Percentiles rank a stretch among this genome's conserved stretches.
These are phyloP conservation scores for Diaporthe vexans DNA, from an alignment of 2,329 filamentous ascomycete species.

Conservation along the genomic window DNA sequence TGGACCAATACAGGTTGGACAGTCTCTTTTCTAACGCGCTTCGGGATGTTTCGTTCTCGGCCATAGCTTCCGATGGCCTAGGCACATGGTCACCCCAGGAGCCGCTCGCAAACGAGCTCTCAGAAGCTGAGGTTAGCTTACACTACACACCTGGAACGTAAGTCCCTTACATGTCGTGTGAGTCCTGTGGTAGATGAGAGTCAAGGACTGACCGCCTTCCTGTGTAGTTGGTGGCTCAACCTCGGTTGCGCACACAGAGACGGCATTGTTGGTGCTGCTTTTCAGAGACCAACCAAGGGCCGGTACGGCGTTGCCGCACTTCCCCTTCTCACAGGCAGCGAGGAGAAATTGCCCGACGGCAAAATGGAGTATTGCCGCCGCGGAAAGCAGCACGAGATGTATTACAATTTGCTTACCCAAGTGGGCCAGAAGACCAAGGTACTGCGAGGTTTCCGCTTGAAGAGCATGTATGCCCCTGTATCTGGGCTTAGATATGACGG, in stretches of 20 bases:
- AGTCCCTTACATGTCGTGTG: neutral
- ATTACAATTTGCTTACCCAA: conserved; percentile 62
- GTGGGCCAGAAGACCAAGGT: conserved; percentile 65
- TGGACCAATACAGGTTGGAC: conserved; percentile 33
- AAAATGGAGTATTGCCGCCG: conserved; percentile 60
- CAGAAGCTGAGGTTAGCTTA: conserved; percentile 36
- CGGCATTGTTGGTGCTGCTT: conserved; percentile 63
- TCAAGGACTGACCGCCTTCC: neutral
- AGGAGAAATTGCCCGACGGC: conserved; percentile 56
- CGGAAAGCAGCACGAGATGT: conserved; percentile 61
- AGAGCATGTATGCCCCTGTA: conserved; percentile 64
- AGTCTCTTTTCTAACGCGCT: conserved; percentile 15
- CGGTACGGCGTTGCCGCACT: conserved; percentile 61
- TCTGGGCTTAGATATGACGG: conserved; percentile 71
- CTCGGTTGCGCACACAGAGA: conserved; percentile 69
- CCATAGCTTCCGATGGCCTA: conserved; percentile 29
- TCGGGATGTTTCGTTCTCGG: conserved; percentile 36
- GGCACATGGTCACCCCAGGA: conserved; percentile 33
- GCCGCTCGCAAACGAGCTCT: neutral
- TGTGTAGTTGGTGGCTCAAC: conserved; percentile 71
- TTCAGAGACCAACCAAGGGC: conserved; percentile 61
- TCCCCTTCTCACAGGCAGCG: conserved; percentile 65
- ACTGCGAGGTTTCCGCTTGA: conserved; percentile 64
- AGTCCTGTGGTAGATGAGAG: neutral
- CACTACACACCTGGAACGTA: conserved; percentile 34